A percentile compares a stretch with the other conserved stretches of the same genome.
phyloP scores from a whole-genome alignment of 345 rosid genomes.

The Rhodamnia argentea region DNA sequence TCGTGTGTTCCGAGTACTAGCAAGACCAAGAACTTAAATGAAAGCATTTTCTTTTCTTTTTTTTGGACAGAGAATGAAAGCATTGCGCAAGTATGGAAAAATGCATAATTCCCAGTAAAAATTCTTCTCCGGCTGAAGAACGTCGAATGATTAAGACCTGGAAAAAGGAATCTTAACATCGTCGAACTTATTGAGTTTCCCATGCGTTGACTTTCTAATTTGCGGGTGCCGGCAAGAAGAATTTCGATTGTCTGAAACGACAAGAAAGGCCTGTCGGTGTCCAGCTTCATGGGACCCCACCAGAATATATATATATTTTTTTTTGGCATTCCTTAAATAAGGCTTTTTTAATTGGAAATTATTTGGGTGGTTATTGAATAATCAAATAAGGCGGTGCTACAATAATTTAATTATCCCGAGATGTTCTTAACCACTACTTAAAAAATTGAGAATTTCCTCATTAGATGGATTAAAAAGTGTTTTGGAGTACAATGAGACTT shows the following conservation, averaged over 20 bases:
- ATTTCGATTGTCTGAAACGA: neutral
- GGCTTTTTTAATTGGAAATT: neutral
- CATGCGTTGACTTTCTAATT: neutral
- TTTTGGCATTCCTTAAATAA: neutral
- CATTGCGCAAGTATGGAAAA: no score
- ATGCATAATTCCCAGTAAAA: neutral
- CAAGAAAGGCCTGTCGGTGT: neutral
- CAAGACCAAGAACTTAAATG: neutral
- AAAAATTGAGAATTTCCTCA: neutral
- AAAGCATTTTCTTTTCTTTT: no score
- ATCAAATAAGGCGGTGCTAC: neutral
- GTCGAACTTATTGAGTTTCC: neutral
- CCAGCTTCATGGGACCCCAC: neutral
- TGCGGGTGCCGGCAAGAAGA: neutral
- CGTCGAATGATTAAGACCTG: neutral
- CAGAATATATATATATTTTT: neutral
- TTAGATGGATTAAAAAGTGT: neutral
- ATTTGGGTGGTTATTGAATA: neutral
- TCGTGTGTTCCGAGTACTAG: no score
- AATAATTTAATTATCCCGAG: neutral
- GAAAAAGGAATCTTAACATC: neutral
- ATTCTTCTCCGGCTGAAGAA: neutral
- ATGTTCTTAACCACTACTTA: neutral
- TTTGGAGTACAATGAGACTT: neutral
- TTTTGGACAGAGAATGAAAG: no score